These are phyloP conservation scores for Pleurostoma richardsiae DNA, from an alignment of 2,329 filamentous ascomycete species.

Conservation along the genomic window DNA sequence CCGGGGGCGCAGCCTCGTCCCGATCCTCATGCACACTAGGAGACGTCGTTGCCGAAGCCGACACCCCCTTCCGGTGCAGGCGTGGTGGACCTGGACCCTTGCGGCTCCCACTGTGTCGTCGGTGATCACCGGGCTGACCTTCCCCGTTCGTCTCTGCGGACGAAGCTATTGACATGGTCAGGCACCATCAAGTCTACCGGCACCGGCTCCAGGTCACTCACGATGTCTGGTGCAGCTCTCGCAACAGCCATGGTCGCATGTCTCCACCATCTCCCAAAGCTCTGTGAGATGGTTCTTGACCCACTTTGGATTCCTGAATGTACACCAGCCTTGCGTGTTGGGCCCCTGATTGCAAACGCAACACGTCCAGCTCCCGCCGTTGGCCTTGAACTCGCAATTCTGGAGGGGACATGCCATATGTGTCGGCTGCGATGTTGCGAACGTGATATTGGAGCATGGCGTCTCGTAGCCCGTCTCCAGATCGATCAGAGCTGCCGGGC, in stretches of 20 bases:
- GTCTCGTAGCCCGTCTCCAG: conserved; percentile 42
- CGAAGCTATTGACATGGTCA: too few relatives aligned
- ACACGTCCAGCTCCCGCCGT: conserved; percentile 48
- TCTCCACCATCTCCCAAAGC: conserved; percentile 28
- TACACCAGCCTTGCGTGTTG: conserved; percentile 50
- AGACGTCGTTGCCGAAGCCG: too few relatives aligned
- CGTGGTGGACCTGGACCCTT: too few relatives aligned
- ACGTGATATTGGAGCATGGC: conserved; percentile 42
- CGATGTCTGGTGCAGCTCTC: conserved; percentile 38
- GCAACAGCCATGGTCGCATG: conserved; percentile 51
- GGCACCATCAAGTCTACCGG: too few relatives aligned
- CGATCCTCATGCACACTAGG: too few relatives aligned
- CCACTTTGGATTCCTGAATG: conserved; percentile 25
- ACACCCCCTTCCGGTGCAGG: too few relatives aligned
- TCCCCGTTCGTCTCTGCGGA: too few relatives aligned
- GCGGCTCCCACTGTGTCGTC: too few relatives aligned
- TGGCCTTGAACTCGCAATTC: conserved; percentile 44
- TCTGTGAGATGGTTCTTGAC: conserved; percentile 23
- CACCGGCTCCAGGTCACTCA: conserved; percentile 20
- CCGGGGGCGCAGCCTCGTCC: too few relatives aligned
- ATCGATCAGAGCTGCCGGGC: conserved; percentile 42
- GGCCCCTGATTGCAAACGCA: conserved; percentile 46
- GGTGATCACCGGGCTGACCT: too few relatives aligned
- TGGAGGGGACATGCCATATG: conserved; percentile 40
- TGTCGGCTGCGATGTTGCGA: conserved; percentile 37